A percentile compares a stretch with the other conserved stretches of the same genome.
phyloP scores from a whole-genome alignment of 805 yeast species.

The Yarrowia sp. region DNA sequence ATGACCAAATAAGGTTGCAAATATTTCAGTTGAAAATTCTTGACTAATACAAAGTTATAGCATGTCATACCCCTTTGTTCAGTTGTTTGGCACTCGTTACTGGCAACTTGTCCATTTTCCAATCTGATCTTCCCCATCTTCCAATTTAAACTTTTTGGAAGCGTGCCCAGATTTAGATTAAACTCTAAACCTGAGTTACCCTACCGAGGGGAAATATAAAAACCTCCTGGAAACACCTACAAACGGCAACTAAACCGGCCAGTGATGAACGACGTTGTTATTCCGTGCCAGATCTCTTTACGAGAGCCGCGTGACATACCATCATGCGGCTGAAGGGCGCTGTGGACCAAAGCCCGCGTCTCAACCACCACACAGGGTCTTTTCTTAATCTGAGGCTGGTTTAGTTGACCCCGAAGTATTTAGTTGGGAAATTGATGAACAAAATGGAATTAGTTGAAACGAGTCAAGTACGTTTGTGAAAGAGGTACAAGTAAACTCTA shows the following conservation, averaged over 20 bases:
- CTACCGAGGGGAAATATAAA: conserved; percentile 8
- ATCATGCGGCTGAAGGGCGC: conserved; percentile 38
- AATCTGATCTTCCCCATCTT: too few species aligned
- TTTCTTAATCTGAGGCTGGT: conserved; percentile 31
- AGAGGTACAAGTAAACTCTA: background rate
- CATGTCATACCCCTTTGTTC: too few species aligned
- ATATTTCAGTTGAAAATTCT: too few species aligned
- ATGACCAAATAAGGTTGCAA: too few species aligned
- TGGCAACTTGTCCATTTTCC: too few species aligned
- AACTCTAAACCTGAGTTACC: conserved; percentile 24
- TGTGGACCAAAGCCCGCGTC: conserved; percentile 34
- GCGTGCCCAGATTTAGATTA: background rate
- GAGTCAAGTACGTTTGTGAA: background rate
- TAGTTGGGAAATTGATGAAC: background rate
- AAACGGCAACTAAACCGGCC: conserved; percentile 32
- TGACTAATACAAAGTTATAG: too few species aligned
- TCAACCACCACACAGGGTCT: conserved; percentile 35
- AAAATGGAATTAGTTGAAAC: background rate
- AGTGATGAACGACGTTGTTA: conserved; percentile 38
- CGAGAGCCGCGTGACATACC: conserved; percentile 33
- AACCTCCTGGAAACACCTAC: background rate
- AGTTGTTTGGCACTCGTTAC: too few species aligned
- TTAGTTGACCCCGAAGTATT: background rate
- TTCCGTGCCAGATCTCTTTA: conserved; percentile 36
- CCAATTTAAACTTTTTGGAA: background rate